Evolutionary conservation across 2,329 filamentous ascomycete species (phyloP), one percentile per base, ranked within the genome.

Genomic region (Fusarium sp.): DNA sequence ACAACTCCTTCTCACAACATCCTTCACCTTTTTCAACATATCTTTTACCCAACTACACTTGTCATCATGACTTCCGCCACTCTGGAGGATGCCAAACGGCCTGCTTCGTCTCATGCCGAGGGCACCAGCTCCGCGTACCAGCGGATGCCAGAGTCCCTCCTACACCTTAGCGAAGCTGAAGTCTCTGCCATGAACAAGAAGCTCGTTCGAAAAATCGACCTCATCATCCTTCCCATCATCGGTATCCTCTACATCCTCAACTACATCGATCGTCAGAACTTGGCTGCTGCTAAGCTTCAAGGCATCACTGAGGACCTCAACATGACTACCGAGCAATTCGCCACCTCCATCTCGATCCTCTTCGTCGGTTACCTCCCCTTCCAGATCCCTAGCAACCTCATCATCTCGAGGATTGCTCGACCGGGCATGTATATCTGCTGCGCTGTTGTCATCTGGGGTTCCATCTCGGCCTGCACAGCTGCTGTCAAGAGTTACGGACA

Each of bases 171-270:
- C 20, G 43, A 67, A 4, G 43, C 52, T 9, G 71, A 75, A 11
- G 29, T 67, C 29, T 56, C 45, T 5, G n/a, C 39, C 6, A 50
- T 73, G 18, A 65, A 66, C 14, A 69, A 71, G 31, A 65, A 64
- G 39, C 54, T 74, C 0, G 71, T 71, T 8, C 45, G 71, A 14
- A 83, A 83, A 71, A 81, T 82, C 41, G 82, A 83, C 56, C 54
- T 77, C 10, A 68, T 79, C 20, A 78, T 83, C 50, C 37, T 76
- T 18, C 77, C 78, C 5, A 71, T 78, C 13, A 69, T 83, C 33
- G 76, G 78, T 4, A 81, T 84, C 31, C 54, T 85, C 20, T 84
- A 84, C 70, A 84, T 85, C n/a, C 68, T 85, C 33, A 85, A 85
- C 70, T 84, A 84, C 37, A 75, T 85, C 56, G 83, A 85, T 63